phyloP scores from a whole-genome alignment of 2,329 filamentous ascomycete species.

The Diplodia scrobiculata region DNA sequence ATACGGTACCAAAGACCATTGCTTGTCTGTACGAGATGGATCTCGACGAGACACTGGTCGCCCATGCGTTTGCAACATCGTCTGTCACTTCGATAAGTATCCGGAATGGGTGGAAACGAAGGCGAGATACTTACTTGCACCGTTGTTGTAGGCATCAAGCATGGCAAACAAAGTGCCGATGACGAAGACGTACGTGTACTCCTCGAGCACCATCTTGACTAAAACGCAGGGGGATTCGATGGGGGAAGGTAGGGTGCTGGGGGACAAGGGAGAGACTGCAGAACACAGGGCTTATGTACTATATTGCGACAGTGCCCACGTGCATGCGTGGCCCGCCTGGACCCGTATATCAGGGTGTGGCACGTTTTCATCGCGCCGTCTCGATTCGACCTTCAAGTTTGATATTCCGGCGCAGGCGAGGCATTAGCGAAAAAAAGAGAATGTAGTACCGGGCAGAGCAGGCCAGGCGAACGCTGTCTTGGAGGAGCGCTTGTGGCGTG shows the following conservation, averaged over 20 bases:
- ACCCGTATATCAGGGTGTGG: neutral
- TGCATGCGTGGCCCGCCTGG: neutral
- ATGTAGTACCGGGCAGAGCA: neutral
- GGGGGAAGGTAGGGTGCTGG: neutral
- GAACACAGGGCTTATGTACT: constrained; percentile 2
- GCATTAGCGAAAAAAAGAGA: constrained; percentile 3
- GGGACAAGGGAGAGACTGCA: neutral
- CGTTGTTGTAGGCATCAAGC: constrained; percentile 77
- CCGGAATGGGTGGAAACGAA: neutral
- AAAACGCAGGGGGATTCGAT: neutral
- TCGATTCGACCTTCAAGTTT: constrained; percentile 7
- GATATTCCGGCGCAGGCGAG: constrained; percentile 5
- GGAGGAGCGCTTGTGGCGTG: no score
- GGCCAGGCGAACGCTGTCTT: neutral
- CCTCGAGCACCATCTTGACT: constrained; percentile 59
- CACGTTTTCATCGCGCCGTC: neutral
- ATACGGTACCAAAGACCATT: constrained; percentile 51
- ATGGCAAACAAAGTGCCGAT: constrained; percentile 76
- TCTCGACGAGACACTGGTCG: constrained; percentile 77
- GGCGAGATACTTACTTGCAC: constrained; percentile 63
- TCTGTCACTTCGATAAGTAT: constrained; percentile 47
- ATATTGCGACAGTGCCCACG: neutral
- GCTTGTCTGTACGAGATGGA: constrained; percentile 70
- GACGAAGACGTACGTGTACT: constrained; percentile 72
- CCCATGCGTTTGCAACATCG: constrained; percentile 84